Percentiles rank a stretch among this genome's conserved stretches.
Evolutionary conservation across 2,329 filamentous ascomycete species (phyloP).

Genomic region (Fusarium coffeatum): DNA sequence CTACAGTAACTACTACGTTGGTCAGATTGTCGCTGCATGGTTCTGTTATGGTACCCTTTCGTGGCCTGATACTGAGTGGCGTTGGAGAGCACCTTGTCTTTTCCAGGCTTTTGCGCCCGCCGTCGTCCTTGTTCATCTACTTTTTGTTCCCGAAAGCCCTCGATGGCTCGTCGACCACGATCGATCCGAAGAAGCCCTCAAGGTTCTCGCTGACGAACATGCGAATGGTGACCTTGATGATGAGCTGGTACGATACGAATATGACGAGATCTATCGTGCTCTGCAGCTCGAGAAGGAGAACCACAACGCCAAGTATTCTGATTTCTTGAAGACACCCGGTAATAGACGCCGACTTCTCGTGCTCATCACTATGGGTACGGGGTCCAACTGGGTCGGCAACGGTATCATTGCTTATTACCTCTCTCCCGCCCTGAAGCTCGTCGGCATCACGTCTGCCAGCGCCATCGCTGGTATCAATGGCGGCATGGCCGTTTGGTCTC

Average conservation of each 20-base stretch:
- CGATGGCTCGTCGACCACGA: constrained; percentile 53
- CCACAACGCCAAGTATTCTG: constrained; percentile 63
- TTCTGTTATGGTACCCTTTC: constrained; percentile 26
- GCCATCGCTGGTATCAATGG: constrained; percentile 34
- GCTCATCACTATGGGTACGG: constrained; percentile 70
- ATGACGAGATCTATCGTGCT: constrained; percentile 71
- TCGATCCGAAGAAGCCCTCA: constrained; percentile 54
- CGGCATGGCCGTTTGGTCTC: constrained; percentile 35
- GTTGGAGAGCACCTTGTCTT: constrained; percentile 32
- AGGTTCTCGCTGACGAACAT: constrained; percentile 70
- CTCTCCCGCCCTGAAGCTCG: constrained; percentile 58
- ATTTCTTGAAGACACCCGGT: constrained; percentile 70
- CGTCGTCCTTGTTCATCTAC: constrained; percentile 23
- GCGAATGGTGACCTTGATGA: constrained; percentile 68
- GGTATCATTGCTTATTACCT: constrained; percentile 73
- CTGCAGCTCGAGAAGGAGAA: constrained; percentile 66
- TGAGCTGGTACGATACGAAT: constrained; percentile 71
- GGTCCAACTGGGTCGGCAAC: constrained; percentile 74
- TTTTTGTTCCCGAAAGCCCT: constrained; percentile 55
- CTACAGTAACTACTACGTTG: constrained; percentile 33
- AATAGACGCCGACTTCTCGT: constrained; percentile 71
- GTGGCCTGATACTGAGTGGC: constrained; percentile 20
- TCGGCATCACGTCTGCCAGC: constrained; percentile 23
- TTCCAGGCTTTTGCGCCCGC: constrained; percentile 33
- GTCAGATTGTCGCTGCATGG: constrained; percentile 30